Percentiles rank a stretch among this genome's conserved stretches.
Evolutionary conservation across 2,329 filamentous ascomycete genomes (phyloP).

Genomic region (Penicillium sp.): DNA sequence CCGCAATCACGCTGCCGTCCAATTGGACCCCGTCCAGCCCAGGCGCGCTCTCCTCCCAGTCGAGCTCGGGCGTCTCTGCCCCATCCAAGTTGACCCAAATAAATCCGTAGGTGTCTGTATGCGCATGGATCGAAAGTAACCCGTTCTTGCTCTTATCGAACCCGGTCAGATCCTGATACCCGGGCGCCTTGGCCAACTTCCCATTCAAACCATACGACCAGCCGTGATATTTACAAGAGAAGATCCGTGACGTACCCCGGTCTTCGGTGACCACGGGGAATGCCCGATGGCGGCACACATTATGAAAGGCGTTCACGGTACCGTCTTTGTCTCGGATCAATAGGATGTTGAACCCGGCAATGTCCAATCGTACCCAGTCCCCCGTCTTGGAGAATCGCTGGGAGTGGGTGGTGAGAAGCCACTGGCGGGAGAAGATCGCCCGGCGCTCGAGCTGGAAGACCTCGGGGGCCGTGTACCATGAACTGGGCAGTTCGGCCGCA

Average conservation of each 20-base stretch:
- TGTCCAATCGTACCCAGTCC: slow-evolving; percentile 11
- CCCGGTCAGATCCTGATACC: slow-evolving; percentile 17
- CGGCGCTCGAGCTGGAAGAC: slow-evolving; percentile 15
- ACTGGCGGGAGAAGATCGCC: slow-evolving; percentile 16
- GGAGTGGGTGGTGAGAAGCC: slow-evolving; percentile 14
- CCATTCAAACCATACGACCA: slow-evolving; percentile 22
- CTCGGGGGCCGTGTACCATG: slow-evolving; percentile 34
- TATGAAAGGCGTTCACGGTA: slow-evolving; percentile 41
- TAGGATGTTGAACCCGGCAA: slow-evolving; percentile 52
- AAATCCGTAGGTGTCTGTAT: slow-evolving; percentile 18
- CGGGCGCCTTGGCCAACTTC: slow-evolving; percentile 20
- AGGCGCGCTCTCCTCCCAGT: slow-evolving; percentile 16
- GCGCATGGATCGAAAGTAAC: slow-evolving; percentile 17
- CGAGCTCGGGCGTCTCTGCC: slow-evolving; percentile 10
- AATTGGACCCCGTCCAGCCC: slow-evolving; percentile 14
- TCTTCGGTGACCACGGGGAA: slow-evolving; percentile 20
- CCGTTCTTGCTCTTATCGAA: slow-evolving; percentile 22
- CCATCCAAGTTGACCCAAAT: slow-evolving; percentile 20
- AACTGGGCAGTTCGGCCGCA: slow-evolving; percentile 41
- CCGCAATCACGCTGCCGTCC: slow-evolving; percentile 8
- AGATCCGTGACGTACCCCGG: slow-evolving; percentile 15
- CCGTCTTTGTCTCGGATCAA: slow-evolving; percentile 31
- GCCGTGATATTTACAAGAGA: slow-evolving; percentile 22
- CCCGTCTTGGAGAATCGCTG: slow-evolving; percentile 12
- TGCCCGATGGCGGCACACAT: slow-evolving; percentile 20